A percentile compares a stretch with the other conserved stretches of the same genome.
phyloP scores from a whole-genome alignment of 78 protist genomes.

The Polysphondylium violaceum region DNA sequence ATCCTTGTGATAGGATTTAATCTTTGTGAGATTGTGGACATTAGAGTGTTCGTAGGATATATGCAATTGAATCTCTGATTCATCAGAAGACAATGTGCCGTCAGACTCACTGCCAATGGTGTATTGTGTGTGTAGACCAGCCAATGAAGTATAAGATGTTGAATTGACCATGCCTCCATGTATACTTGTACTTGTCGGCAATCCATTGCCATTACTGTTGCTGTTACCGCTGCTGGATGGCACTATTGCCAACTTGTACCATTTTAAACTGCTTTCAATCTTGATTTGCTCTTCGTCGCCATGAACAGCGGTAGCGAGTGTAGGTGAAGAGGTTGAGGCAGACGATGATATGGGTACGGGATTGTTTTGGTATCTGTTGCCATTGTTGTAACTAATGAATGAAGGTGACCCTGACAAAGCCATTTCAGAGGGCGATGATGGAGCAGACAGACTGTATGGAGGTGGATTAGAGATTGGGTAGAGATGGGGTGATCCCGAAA shows the following conservation, averaged over 20 bases:
- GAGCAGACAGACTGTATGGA: conserved; percentile 11
- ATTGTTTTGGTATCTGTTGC: not conserved
- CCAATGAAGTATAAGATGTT: conserved; percentile 12
- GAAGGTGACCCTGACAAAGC: conserved; percentile 53
- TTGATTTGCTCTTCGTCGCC: not conserved
- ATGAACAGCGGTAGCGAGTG: conserved; percentile 27
- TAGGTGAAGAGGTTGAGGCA: conserved; percentile 31
- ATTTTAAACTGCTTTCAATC: conserved; percentile 43
- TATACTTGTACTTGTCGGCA: not conserved
- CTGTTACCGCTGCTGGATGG: not conserved
- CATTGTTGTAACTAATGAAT: conserved; percentile 23
- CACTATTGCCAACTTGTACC: conserved; percentile 53
- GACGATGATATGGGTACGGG: conserved; percentile 24
- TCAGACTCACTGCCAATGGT: conserved; percentile 25
- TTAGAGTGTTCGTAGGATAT: conserved; percentile 59
- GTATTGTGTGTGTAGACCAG: not conserved
- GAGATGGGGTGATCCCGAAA: conserved; percentile 20
- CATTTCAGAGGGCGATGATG: conserved; percentile 26
- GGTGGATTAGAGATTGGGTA: not conserved
- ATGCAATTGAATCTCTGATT: conserved; percentile 52
- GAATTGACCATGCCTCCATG: not conserved
- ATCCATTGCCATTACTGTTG: not conserved
- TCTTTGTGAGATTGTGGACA: conserved; percentile 12
- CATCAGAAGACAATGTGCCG: conserved; percentile 29
- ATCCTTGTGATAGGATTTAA: conserved; percentile 42